Base-by-base conservation (phyloP, 805 yeast genomes). In the Priceomyces fermenticarens region DNA sequence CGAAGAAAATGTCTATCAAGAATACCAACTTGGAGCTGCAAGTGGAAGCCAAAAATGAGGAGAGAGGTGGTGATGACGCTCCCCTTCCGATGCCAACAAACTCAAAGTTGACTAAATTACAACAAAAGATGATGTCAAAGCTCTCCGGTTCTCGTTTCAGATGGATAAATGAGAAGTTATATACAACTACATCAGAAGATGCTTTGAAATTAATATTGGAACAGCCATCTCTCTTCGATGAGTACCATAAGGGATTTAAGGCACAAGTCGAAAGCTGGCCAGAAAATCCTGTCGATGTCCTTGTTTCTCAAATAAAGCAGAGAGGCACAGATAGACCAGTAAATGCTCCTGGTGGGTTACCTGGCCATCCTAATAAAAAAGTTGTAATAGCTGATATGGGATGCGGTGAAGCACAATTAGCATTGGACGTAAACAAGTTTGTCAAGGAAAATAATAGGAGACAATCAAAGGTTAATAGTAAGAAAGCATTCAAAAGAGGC, bases 191-290 rank as follows among this genome's bases (percentile, higher is more conserved):
- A 1, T 90, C 98, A 0, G 80, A 78, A 5, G 79, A 78, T 15
- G 98, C 99, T 0, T 67, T 88, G 20, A 68, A 73, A 16, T 65
- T 93, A 45, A 80, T 93, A 32, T 69, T 77, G 42, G 79, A 83
- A 11, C 96, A 90, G 52, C 99, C 99, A 0, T 80, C 81, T 16
- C 70, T 93, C 45, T 93, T 90, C 60, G 93, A 88, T 50, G 98
- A 91, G 57, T 93, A 93, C 54, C 99, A 95, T 58, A 84, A 81
- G 42, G 99, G 99, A 0, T 93, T 93, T 72, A 75, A 95, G 52
- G 83, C 90, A 10, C 99, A 93, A 62, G 98, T 93, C 12, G 89
- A 86, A 55, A 75, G 88, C 14, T 93, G 99, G 99, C 99, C 99
- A 2, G 97, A 91, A 64, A 93, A 93, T 55, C 99, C 99, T 1